Conservation (phyloP, 805 yeast species). For the Kazachstania kunashirensis region DNA sequence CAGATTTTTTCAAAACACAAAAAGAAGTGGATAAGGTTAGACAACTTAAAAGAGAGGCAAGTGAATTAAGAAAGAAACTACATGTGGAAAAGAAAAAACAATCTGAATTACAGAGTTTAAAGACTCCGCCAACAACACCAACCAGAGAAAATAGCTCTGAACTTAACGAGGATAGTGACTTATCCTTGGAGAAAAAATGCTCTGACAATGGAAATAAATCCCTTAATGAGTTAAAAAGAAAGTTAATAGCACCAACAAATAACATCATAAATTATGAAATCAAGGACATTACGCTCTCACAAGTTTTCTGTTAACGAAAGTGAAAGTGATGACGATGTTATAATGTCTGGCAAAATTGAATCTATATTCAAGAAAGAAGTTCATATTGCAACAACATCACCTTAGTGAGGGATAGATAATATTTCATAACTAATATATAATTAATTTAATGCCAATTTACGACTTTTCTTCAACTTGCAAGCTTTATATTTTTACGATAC, state of each 20-base stretch:
- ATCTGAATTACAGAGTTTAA: conserved; percentile 4
- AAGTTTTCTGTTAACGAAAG: background rate
- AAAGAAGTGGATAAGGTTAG: conserved; percentile 25
- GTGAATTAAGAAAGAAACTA: conserved; percentile 21
- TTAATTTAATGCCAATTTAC: too few species aligned
- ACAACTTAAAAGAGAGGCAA: conserved; percentile 26
- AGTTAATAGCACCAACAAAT: conserved; percentile 5
- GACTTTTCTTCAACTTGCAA: too few species aligned
- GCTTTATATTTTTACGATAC: too few species aligned
- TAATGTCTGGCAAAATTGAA: background rate
- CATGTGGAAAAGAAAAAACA: conserved; percentile 4
- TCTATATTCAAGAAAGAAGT: background rate
- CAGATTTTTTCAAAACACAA: conserved; percentile 55
- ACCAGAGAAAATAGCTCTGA: conserved; percentile 6
- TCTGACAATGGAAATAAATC: conserved; percentile 1
- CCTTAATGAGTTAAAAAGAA: conserved; percentile 10
- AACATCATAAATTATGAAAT: background rate
- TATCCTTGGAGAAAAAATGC: background rate
- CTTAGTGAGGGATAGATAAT: too few species aligned
- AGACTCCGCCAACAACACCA: conserved; percentile 30
- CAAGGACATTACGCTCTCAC: background rate
- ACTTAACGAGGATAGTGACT: background rate
- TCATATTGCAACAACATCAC: background rate
- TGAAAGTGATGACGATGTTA: background rate
- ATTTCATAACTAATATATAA: too few species aligned